Conservation (phyloP, 257 asterid genomes). For the Coffea eugenioides region DNA sequence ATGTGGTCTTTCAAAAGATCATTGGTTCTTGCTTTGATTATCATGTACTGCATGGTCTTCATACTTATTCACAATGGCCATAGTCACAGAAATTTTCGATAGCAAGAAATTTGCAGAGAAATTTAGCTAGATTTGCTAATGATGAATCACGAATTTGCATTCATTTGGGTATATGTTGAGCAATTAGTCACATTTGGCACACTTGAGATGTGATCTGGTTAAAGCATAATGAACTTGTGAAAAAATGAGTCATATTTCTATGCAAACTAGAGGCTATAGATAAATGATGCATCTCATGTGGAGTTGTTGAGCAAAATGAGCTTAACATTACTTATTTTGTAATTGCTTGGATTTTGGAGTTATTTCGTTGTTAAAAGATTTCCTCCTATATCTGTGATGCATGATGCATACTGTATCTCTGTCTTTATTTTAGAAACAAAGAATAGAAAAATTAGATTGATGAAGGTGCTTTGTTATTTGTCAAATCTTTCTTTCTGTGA, state of each 20-base stretch:
- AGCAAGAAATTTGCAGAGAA: background rate
- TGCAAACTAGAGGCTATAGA: background rate
- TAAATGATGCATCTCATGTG: background rate
- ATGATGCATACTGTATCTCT: background rate
- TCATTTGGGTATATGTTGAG: no score
- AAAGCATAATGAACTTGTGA: no score
- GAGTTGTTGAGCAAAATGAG: background rate
- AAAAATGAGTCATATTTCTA: no score
- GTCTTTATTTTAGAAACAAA: background rate
- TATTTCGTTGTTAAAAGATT: background rate
- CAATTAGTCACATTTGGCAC: no score
- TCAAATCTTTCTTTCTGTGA: background rate
- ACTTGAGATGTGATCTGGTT: no score
- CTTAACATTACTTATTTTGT: background rate
- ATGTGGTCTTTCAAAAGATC: background rate
- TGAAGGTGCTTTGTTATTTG: background rate
- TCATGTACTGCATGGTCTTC: background rate
- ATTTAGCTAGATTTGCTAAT: background rate
- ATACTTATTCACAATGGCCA: background rate
- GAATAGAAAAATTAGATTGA: background rate
- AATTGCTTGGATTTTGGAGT: background rate
- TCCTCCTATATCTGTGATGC: background rate
- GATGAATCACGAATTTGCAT: background rate
- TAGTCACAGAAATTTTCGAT: background rate
- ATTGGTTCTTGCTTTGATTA: background rate